A percentile compares a stretch with the other conserved stretches of the same genome.
phyloP scores from a whole-genome alignment of 2,329 filamentous ascomycete species.

The Pseudopyrenochaeta lycopersici region DNA sequence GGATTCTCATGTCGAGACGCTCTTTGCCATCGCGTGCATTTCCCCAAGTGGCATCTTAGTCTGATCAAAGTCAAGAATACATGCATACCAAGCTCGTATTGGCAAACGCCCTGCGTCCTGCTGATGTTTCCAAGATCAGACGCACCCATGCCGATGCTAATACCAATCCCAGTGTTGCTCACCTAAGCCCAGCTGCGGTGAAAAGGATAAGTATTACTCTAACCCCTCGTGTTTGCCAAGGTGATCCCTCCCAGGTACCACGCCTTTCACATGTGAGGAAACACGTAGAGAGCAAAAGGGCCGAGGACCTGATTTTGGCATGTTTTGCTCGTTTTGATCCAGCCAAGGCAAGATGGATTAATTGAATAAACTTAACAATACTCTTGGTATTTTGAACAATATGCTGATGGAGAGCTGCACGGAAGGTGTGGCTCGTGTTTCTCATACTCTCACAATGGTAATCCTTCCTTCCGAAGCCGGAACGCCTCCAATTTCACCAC shows the following conservation, averaged over 20 bases:
- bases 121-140: constrained; percentile 1
- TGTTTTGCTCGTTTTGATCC: no score
- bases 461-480: constrained; percentile 24
- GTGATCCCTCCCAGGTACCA: not conserved
- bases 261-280: not conserved
- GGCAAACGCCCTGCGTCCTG: not conserved
- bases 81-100: constrained; percentile 8
- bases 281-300: no score
- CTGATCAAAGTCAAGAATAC: not conserved
- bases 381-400: no score
- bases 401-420: no score
- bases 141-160: not conserved
- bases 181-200: not conserved
- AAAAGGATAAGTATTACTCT: not conserved
- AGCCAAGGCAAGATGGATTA: no score
- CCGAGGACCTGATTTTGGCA: no score
- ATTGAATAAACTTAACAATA: no score
- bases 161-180: not conserved
- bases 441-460: not conserved
- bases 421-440: not conserved
- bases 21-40: not conserved
- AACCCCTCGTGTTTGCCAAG: constrained; percentile 4
- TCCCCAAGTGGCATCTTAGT: constrained; percentile 5
- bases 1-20: not conserved
- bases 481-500: constrained; percentile 47